Conservation (phyloP, 176 grass and related monocot species). For the Triticum dicoccoides region DNA sequence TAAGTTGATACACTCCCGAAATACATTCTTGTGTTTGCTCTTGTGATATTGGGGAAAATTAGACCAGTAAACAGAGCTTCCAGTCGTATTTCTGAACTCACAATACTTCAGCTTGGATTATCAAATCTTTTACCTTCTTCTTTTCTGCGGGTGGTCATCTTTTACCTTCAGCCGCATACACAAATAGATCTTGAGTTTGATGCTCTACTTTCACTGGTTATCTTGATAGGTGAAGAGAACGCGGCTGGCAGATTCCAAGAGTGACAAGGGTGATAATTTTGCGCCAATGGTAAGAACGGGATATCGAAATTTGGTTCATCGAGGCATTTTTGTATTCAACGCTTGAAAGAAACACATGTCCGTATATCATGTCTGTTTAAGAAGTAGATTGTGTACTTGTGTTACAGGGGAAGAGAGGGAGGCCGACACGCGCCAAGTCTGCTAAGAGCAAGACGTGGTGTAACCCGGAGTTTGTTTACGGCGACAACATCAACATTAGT, state of each 20-base stretch:
- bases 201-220: too few species aligned
- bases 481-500: background rate
- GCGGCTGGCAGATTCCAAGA: background rate
- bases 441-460: background rate
- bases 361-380: too few species aligned
- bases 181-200: too few species aligned
- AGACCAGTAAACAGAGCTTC: too few species aligned
- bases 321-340: background rate
- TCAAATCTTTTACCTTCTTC: background rate
- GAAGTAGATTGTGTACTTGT: background rate
- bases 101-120: background rate
- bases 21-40: too few species aligned
- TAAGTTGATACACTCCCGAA: background rate
- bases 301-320: background rate
- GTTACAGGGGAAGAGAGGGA: background rate
- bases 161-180: background rate
- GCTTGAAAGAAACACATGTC: background rate
- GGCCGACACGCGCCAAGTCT: background rate
- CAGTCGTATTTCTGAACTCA: background rate
- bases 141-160: too few species aligned
- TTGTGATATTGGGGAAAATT: too few species aligned
- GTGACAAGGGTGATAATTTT: background rate
- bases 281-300: background rate
- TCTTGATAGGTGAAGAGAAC: too few species aligned
- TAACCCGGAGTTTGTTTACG: background rate